Evolutionary conservation across 805 yeast genomes (phyloP), one percentile per base, ranked within the genome.

Genomic region (Ogataea saltuana): DNA sequence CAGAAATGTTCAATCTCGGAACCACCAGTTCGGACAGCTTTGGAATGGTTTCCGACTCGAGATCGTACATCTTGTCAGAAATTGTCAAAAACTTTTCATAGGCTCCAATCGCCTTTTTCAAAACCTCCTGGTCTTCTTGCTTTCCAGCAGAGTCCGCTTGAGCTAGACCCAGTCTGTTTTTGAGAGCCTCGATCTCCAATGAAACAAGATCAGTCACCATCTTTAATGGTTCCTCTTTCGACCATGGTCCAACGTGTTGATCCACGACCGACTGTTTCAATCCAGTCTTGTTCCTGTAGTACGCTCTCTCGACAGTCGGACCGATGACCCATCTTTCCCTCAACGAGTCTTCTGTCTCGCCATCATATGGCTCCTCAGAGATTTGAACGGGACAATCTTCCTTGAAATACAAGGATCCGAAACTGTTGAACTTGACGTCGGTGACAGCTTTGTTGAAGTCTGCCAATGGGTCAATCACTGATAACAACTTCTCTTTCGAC

Each of bases 321-420:
- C 99, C 98, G 53, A 91, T 80, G 60, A 83, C 75, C 95, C 95
- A 90, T 68, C 96, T 78, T 49, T 77, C 74, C 41, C 70, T 68
- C 35, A 86, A 66, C 26, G 64, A 67, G 7, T 72, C 65, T 38
- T 78, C 68, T 13, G 72, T 65, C 63, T 88, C 96, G 11, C 81
- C 86, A 4, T 76, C 81, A 54, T 84, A 87, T 12, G 70, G 58
- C 30, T 64, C 70, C 12, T 53, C 44, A 46, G 38, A 36, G 5
- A 36, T 38, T 17, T 51, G 54, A 23, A 49, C 35, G 3, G 72
- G 69, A 16, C 81, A 82, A 59, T 89, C 97, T 40, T 80, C 77
- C 33, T 76, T 68, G 64, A 88, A 91, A 63, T 86, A 91, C 18
- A 91, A 64, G 4, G 96, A 84, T 16, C 99, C 99, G 62, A 72